These are phyloP conservation scores for Phytophthora foliorum DNA, from an alignment of 352 stramenopile species.

Conservation along the genomic window DNA sequence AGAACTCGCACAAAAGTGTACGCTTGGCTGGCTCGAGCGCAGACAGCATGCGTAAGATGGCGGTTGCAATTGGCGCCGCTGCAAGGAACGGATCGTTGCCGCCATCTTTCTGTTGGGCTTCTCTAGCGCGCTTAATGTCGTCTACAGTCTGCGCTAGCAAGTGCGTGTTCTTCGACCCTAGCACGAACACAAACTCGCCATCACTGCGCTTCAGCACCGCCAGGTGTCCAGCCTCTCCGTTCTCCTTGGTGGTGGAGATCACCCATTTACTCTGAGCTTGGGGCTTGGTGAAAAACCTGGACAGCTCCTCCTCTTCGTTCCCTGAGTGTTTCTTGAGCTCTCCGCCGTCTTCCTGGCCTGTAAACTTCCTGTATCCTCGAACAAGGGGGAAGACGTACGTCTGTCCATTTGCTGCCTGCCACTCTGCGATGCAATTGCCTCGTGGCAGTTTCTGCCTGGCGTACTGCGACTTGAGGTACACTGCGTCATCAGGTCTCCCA, in stretches of 20 bases:
- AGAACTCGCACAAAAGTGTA: constrained; percentile 67
- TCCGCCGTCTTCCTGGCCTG: constrained; percentile 81
- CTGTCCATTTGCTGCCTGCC: constrained; percentile 10
- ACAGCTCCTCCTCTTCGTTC: constrained; percentile 51
- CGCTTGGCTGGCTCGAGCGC: constrained; percentile 48
- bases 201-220: constrained; percentile 75
- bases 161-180: constrained; percentile 89
- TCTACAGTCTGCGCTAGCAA: constrained; percentile 57
- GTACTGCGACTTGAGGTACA: constrained; percentile 77
- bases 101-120: constrained; percentile 17
- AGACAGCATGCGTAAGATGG: constrained; percentile 50
- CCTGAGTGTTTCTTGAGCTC: constrained; percentile 48
- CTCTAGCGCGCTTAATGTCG: constrained; percentile 54
- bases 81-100: constrained; percentile 60
- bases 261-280: constrained; percentile 54
- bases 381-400: constrained; percentile 63
- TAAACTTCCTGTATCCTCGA: constrained; percentile 85
- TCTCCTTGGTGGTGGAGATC: constrained; percentile 84
- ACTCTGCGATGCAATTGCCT: constrained; percentile 80
- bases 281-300: constrained; percentile 84
- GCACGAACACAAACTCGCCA: constrained; percentile 71
- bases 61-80: constrained; percentile 59
- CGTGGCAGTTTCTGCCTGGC: constrained; percentile 74
- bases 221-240: constrained; percentile 80
- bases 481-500: constrained; percentile 72